Evolutionary conservation across 1,284 basidiomycete genomes (phyloP), one percentile per base, ranked within the genome.

Genomic region (Rhodotorula sp.): DNA sequence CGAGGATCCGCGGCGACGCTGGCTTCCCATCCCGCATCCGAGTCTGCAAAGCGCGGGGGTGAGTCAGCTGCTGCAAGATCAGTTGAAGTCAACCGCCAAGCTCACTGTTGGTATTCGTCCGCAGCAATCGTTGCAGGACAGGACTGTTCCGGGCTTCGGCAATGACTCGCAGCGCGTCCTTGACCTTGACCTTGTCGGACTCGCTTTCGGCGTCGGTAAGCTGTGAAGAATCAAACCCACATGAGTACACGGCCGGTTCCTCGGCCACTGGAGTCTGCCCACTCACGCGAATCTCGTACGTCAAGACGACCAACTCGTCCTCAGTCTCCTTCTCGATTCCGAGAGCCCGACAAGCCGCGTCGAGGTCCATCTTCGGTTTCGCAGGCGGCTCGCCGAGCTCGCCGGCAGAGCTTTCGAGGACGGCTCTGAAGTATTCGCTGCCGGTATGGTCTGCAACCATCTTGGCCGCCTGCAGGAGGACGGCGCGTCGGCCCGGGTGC

Each of bases 231-330:
- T 31, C 26, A 3, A 29, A 3, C 6, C 0, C 16, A n/a, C 7
- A 23, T 23, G 8, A 39, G 26, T 3, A 23, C 43, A 21, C 7
- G 18, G 54, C 56, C 16, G 21, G 29, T 29, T n/a, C 10, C 18
- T 23, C 23, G 3, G 43, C 12, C 12, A n/a, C 3, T 4, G 39
- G n/a, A 14, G 7, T 10, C 3, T 21, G n/a, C n/a, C 14, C 43
- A 83, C 89, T 67, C 78, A 91, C 91, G 82, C 91, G 83, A 84
- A 94, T 86, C 59, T 85, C 82, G 79, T 85, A 93, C 15, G 92
- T 85, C 3, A 88, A 89, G 65, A 91, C 85, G 48, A 94, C 79
- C 85, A 91, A 89, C 18, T 84, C 82, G 67, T 95, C 92, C 64
- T 92, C 91, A 12, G 88, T 85, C 21, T 89, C 88, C 62, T 83